Conservation (phyloP, 208 protist genomes). For the Spongospora subterranea region DNA sequence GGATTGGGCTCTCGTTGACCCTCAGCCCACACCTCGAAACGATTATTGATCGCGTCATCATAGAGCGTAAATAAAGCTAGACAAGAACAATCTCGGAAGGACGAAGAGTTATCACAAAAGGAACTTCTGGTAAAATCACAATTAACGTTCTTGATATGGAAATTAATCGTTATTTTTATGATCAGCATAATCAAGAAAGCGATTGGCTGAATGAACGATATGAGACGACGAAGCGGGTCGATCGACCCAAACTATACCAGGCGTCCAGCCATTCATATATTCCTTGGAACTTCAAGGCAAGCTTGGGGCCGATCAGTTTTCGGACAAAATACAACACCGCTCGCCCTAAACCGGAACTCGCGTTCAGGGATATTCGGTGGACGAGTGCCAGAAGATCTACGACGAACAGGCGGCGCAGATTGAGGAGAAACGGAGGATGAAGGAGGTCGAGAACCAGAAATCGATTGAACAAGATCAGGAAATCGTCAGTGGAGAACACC, state of each 20-base stretch:
- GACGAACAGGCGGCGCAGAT: constrained; percentile 44
- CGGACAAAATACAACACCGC: too few relatives aligned
- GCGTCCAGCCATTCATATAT: not conserved
- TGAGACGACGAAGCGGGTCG: not conserved
- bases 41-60: not conserved
- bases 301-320: not conserved
- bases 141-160: not conserved
- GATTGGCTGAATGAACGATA: constrained; percentile 45
- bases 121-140: constrained; percentile 2
- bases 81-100: too few relatives aligned
- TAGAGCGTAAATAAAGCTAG: not conserved
- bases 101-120: not conserved
- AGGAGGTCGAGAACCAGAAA: not conserved
- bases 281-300: constrained; percentile 38
- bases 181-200: not conserved
- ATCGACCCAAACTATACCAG: not conserved
- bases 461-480: not conserved
- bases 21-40: not conserved
- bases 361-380: constrained; percentile 19
- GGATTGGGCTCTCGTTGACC: too few relatives aligned
- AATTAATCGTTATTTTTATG: not conserved
- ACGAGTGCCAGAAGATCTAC: not conserved
- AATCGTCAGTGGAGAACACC: not conserved
- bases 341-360: not conserved
- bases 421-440: not conserved